A percentile compares a stretch with the other conserved stretches of the same genome.
Evolutionary conservation across 2,329 filamentous ascomycete species (phyloP).

Genomic region (Colletotrichum filicis): DNA sequence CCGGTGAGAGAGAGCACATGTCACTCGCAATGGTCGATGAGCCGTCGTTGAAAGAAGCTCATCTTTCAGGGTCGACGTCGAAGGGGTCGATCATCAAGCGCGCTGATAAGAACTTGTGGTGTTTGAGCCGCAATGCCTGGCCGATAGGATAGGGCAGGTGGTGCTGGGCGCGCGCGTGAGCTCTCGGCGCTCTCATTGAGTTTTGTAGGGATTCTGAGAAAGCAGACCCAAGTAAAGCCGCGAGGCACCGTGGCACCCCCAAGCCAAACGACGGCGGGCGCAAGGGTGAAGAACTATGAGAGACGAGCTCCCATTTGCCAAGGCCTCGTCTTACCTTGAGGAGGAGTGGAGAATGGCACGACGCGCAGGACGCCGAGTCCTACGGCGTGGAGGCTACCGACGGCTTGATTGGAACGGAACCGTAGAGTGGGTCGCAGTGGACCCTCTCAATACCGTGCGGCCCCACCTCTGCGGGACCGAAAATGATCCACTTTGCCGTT

Average conservation of each 20-base stretch:
- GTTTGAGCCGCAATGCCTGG: slow-evolving; percentile 24
- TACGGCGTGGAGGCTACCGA: not conserved
- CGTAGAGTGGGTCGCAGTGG: not conserved
- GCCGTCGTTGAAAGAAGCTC: slow-evolving; percentile 30
- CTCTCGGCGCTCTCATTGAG: not conserved
- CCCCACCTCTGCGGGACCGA: not conserved
- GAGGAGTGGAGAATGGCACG: slow-evolving; percentile 1
- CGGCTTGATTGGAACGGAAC: slow-evolving; percentile 8
- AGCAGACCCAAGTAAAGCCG: not conserved
- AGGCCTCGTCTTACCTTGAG: not conserved
- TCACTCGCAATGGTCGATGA: not conserved
- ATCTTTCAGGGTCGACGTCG: not conserved
- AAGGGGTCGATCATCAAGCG: not conserved
- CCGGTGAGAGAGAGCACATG: not conserved
- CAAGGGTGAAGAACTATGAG: not conserved
- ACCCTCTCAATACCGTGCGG: not conserved
- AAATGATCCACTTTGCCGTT: not conserved
- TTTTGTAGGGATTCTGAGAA: not conserved
- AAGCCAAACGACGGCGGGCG: not conserved
- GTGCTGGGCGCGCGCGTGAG: not conserved
- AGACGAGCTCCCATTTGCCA: not conserved
- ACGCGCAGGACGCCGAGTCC: not conserved
- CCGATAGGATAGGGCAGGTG: not conserved
- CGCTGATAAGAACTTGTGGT: not conserved
- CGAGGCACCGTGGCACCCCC: not conserved